These are phyloP conservation scores for Pisolithus thermaeus DNA, from an alignment of 1,284 basidiomycete genomes.

Conservation along the genomic window DNA sequence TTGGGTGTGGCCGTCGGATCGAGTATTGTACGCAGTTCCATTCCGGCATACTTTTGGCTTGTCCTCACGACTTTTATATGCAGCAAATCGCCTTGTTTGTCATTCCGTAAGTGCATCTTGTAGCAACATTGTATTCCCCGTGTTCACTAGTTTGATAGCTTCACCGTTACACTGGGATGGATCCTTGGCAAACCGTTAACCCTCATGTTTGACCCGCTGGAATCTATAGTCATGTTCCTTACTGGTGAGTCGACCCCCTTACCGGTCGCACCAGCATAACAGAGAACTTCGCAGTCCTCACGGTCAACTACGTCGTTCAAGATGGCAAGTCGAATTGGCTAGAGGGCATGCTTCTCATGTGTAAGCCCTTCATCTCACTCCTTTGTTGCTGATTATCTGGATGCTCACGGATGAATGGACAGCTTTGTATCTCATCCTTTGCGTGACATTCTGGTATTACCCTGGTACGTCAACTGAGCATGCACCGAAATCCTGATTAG, in stretches of 20 bases:
- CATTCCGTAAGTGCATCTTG: conserved; percentile 54
- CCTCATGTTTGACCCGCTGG: conserved; percentile 77
- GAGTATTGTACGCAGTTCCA: conserved; percentile 60
- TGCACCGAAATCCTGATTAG: neutral
- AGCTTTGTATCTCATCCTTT: conserved; percentile 39
- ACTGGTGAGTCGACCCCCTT: conserved; percentile 27
- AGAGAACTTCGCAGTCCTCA: conserved; percentile 43
- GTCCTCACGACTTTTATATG: conserved; percentile 5
- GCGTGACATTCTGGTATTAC: conserved; percentile 36
- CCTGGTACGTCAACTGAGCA: conserved; percentile 31
- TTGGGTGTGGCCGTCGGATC: conserved; percentile 87
- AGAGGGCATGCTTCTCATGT: conserved; percentile 69
- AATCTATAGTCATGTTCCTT: conserved; percentile 60
- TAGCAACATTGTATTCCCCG: conserved; percentile 43
- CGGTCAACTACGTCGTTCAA: conserved; percentile 74
- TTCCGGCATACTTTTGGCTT: neutral
- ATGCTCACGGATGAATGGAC: neutral
- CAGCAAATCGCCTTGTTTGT: conserved; percentile 89
- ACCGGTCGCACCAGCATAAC: neutral
- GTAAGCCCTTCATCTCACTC: conserved; percentile 26
- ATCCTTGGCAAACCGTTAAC: conserved; percentile 64
- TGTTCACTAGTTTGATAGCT: conserved; percentile 55
- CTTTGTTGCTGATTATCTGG: neutral
- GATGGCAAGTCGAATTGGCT: conserved; percentile 85
- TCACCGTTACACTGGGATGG: conserved; percentile 65